Evolutionary conservation across 2,329 filamentous ascomycete species (phyloP).

Genomic region (Madurella mycetomatis): DNA sequence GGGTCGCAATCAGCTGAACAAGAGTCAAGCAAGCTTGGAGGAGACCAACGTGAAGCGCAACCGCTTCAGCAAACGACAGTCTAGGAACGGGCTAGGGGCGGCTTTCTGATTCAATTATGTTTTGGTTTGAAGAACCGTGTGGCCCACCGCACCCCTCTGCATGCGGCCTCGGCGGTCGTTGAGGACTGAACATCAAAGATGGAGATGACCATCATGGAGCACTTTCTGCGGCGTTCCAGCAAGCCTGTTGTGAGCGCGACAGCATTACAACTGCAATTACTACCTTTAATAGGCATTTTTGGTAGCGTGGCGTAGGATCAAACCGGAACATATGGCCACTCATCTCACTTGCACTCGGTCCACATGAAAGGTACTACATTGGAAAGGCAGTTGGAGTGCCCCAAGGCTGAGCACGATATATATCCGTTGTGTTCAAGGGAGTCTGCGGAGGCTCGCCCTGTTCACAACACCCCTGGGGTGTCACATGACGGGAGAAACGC

Average conservation of each 20-base stretch:
- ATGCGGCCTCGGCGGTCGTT: not conserved
- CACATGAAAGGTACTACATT: not conserved
- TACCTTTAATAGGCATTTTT: constrained; percentile 33
- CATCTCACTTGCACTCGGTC: not conserved
- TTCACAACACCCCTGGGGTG: no score
- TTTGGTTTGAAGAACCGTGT: not conserved
- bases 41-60: constrained; percentile 50
- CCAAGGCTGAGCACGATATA: no score
- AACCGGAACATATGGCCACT: constrained; percentile 7
- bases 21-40: constrained; percentile 54
- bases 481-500: no score
- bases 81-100: constrained; percentile 87
- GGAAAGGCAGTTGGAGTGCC: not conserved
- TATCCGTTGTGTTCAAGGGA: no score
- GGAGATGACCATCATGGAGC: not conserved
- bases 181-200: not conserved
- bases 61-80: constrained; percentile 86
- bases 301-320: constrained; percentile 33
- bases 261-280: constrained; percentile 16
- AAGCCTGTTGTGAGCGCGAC: not conserved
- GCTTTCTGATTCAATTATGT: constrained; percentile 52
- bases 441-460: no score
- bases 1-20: constrained; percentile 54
- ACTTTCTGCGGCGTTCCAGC: not conserved
- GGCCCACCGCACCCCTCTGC: not conserved